Evolutionary conservation across 257 asterid species (phyloP).

Genomic region (Przewalskia tangutica): DNA sequence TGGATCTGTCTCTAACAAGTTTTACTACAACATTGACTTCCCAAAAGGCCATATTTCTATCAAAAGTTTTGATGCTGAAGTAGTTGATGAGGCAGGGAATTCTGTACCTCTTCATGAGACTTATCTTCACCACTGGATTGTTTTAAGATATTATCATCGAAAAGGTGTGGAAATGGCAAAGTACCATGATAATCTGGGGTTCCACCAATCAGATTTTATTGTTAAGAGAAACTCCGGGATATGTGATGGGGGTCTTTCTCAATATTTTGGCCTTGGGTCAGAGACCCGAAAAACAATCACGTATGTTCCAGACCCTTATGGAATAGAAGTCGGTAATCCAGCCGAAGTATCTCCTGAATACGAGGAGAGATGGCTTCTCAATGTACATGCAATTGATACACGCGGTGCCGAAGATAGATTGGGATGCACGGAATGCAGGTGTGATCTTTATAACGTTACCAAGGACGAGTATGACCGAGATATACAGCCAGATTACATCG

Average conservation of each 20-base stretch:
- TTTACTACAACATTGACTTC: constrained; percentile 18
- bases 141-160: constrained; percentile 8
- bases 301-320: constrained; percentile 29
- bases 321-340: constrained; percentile 28
- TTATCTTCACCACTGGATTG: constrained; percentile 32
- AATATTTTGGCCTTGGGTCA: constrained; percentile 33
- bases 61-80: constrained; percentile 25
- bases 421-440: constrained; percentile 32
- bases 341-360: constrained; percentile 14
- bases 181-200: not conserved
- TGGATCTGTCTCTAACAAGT: constrained; percentile 18
- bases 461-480: constrained; percentile 8
- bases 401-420: constrained; percentile 22
- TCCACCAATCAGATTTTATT: constrained; percentile 2
- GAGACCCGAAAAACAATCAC: constrained; percentile 25
- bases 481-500: constrained; percentile 13
- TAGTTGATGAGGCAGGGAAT: constrained; percentile 26
- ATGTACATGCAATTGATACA: constrained; percentile 32
- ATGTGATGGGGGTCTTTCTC: constrained; percentile 12
- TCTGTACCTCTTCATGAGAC: constrained; percentile 25
- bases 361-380: constrained; percentile 28
- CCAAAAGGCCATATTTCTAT: constrained; percentile 35
- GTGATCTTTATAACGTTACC: constrained; percentile 27
- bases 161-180: not conserved
- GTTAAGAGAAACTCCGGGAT: constrained; percentile 14